Percentiles rank a stretch among this genome's conserved stretches.
Conservation (phyloP, 306 rosid species). For the Ormosia emarginata region DNA sequence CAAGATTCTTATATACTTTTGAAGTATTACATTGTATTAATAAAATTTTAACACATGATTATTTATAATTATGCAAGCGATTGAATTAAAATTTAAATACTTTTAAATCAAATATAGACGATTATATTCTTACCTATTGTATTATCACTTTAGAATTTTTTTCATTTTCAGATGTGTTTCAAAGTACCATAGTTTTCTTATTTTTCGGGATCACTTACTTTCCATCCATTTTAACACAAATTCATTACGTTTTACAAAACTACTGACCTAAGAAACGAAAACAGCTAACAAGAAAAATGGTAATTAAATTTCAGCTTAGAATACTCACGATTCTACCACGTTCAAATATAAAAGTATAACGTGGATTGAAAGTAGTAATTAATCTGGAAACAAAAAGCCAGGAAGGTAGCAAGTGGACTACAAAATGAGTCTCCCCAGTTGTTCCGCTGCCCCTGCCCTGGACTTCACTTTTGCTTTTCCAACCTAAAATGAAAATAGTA, state of each 20-base stretch:
- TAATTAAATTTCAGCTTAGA: no score
- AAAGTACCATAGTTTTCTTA: not conserved
- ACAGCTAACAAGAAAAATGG: no score
- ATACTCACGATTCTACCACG: not conserved
- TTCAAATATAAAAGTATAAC: not conserved
- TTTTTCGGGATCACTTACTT: not conserved
- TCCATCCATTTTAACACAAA: not conserved
- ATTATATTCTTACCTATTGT: no score
- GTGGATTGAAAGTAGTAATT: not conserved
- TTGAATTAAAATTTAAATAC: no score
- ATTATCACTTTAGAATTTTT: no score
- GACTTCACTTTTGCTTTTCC: not conserved
- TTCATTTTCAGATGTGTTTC: not conserved
- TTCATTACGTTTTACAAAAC: not conserved
- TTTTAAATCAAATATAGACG: no score
- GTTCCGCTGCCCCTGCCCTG: not conserved
- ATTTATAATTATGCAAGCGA: no score
- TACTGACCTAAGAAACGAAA: not conserved
- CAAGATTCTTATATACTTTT: no score
- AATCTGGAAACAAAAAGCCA: not conserved
- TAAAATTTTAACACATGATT: no score
- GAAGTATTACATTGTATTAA: no score
- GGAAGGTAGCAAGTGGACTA: not conserved
- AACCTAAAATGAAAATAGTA: not conserved
- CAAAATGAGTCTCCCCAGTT: not conserved